Evolutionary conservation across 306 rosid species (phyloP).

Genomic region (Prunus mira): DNA sequence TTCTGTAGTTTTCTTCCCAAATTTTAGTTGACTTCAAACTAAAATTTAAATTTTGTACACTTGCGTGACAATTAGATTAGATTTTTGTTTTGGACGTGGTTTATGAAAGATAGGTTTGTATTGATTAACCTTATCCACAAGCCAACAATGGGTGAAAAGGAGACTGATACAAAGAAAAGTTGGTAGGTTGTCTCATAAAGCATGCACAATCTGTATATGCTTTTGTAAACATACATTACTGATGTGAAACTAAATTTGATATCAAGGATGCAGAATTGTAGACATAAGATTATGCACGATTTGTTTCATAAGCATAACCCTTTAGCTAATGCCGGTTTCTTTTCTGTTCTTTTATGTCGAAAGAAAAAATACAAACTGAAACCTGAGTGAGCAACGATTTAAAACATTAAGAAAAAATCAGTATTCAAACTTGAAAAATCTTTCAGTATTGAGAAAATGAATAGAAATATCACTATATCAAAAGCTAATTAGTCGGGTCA

Average conservation of each 20-base stretch:
- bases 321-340: too few relatives aligned
- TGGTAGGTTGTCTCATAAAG: neutral
- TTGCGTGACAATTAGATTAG: neutral
- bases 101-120: neutral
- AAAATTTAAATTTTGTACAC: neutral
- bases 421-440: too few relatives aligned
- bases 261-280: too few relatives aligned
- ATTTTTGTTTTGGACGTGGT: neutral
- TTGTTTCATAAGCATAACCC: neutral
- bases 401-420: too few relatives aligned
- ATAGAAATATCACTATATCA: too few relatives aligned
- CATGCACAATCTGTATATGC: neutral
- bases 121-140: neutral
- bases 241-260: neutral
- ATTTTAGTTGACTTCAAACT: neutral
- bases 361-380: too few relatives aligned
- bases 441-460: too few relatives aligned
- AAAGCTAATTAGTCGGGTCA: too few relatives aligned
- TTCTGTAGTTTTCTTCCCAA: neutral
- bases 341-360: too few relatives aligned
- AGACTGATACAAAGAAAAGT: neutral
- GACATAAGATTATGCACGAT: too few relatives aligned
- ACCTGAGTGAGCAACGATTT: too few relatives aligned
- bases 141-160: neutral
- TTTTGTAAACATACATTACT: neutral